phyloP scores from a whole-genome alignment of 257 asterid genomes.

The Misopates orontium region DNA sequence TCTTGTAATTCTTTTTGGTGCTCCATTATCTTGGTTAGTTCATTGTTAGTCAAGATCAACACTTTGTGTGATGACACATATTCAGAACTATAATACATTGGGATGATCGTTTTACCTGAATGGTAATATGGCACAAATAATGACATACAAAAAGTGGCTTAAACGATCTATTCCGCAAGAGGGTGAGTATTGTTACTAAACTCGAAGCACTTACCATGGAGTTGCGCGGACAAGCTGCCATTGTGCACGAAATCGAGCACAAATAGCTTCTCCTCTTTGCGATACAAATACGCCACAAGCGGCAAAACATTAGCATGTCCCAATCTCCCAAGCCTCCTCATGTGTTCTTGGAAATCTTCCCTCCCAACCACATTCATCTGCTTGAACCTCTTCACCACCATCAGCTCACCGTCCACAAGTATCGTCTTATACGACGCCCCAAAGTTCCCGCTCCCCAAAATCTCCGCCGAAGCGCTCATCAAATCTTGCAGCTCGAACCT shows the following conservation, averaged over 20 bases:
- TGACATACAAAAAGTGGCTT: too few relatives aligned
- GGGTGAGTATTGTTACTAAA: too few relatives aligned
- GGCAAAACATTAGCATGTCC: conserved; percentile 70
- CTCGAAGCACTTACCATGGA: conserved; percentile 53
- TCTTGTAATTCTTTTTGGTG: too few relatives aligned
- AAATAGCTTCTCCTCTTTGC: conserved; percentile 83
- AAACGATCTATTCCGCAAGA: too few relatives aligned
- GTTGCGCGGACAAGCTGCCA: conserved; percentile 76
- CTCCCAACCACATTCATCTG: conserved; percentile 63
- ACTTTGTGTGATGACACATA: too few relatives aligned
- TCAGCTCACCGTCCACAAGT: conserved; percentile 67
- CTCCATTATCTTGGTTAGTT: too few relatives aligned
- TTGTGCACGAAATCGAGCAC: conserved; percentile 60
- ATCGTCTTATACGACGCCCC: conserved; percentile 92
- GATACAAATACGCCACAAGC: conserved; percentile 78
- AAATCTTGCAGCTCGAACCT: conserved; percentile 75
- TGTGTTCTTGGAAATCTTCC: conserved; percentile 89
- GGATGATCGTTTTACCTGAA: too few relatives aligned
- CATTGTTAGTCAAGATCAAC: too few relatives aligned
- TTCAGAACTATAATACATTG: too few relatives aligned
- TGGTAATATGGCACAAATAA: too few relatives aligned
- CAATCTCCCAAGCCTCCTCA: conserved; percentile 77
- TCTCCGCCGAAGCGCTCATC: conserved; percentile 88
- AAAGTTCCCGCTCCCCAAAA: conserved; percentile 78
- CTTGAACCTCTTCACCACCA: conserved; percentile 86